Percentiles rank a stretch among this genome's conserved stretches.
Conservation (phyloP, 2,329 filamentous ascomycete species). For the Parascedosporium putredinis region DNA sequence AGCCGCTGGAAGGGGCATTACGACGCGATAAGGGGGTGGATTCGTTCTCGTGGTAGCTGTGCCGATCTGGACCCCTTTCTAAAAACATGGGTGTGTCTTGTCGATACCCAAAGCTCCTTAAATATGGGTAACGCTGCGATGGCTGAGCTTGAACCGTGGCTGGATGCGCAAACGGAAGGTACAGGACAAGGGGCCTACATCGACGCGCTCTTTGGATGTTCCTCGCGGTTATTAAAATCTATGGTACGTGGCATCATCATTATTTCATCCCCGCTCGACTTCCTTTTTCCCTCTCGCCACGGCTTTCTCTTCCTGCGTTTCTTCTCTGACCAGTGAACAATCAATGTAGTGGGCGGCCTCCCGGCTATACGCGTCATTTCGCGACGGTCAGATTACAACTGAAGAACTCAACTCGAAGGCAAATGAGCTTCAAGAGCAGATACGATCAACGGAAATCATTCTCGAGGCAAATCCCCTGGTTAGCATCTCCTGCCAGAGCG, state of each 20-base stretch:
- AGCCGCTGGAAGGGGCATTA: constrained; percentile 6
- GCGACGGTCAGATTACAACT: background rate
- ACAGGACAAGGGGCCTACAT: background rate
- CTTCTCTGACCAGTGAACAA: too few species aligned
- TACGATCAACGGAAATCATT: constrained; percentile 1
- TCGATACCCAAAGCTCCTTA: constrained; percentile 7
- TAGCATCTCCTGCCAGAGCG: constrained; percentile 5
- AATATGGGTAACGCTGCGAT: constrained; percentile 4
- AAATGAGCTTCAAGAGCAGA: constrained; percentile 3
- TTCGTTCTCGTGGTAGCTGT: constrained; percentile 6
- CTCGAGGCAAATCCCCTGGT: background rate
- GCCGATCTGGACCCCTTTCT: constrained; percentile 7
- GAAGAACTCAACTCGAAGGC: background rate
- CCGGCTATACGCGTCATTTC: background rate
- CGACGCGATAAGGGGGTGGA: constrained; percentile 6
- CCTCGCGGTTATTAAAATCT: background rate
- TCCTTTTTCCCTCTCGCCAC: background rate
- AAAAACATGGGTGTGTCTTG: constrained; percentile 5
- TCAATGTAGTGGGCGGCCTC: background rate
- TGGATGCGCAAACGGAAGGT: background rate
- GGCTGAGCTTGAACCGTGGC: background rate
- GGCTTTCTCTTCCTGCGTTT: too few species aligned
- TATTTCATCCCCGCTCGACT: background rate
- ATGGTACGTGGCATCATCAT: background rate
- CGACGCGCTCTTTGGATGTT: background rate